Evolutionary conservation across 805 yeast genomes (phyloP).

Genomic region (Naumovozyma baii): DNA sequence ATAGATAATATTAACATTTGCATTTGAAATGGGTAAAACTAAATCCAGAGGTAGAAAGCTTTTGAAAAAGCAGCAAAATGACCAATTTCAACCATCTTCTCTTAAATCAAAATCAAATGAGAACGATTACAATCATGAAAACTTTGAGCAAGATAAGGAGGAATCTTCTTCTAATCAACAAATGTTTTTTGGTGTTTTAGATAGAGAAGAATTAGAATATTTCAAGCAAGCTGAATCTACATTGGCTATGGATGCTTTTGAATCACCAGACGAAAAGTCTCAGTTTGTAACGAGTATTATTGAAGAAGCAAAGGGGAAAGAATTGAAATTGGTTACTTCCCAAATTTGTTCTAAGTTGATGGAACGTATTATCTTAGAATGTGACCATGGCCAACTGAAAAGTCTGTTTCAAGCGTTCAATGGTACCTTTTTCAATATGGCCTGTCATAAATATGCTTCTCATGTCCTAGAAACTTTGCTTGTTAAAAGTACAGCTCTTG

Average conservation of each 20-base stretch:
- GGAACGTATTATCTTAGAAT: conserved; percentile 70
- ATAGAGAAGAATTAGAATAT: conserved; percentile 75
- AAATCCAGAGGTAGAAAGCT: conserved; percentile 38
- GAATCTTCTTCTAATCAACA: conserved; percentile 10
- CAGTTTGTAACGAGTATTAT: conserved; percentile 70
- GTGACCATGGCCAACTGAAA: conserved; percentile 56
- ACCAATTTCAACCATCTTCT: conserved; percentile 14
- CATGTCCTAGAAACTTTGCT: conserved; percentile 86
- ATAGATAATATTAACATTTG: too few species aligned
- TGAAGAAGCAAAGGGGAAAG: conserved; percentile 82
- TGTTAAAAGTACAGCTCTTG: conserved; percentile 60
- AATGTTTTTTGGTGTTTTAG: conserved; percentile 80
- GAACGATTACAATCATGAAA: conserved; percentile 1
- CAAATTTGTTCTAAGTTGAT: conserved; percentile 89
- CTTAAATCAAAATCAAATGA: not conserved
- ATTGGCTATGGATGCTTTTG: conserved; percentile 70
- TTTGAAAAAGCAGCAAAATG: conserved; percentile 23
- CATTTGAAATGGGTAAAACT: conserved; percentile 8
- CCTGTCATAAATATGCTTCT: conserved; percentile 84
- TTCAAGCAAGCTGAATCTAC: conserved; percentile 89
- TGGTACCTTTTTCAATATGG: conserved; percentile 66
- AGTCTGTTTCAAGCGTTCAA: conserved; percentile 54
- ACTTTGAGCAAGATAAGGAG: conserved; percentile 12
- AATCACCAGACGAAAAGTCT: conserved; percentile 55
- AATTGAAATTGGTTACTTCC: conserved; percentile 82